Percentiles rank a stretch among this genome's conserved stretches.
These are phyloP conservation scores for Cordyceps cateniannulata DNA, from an alignment of 2,329 filamentous ascomycete species.

Conservation along the genomic window DNA sequence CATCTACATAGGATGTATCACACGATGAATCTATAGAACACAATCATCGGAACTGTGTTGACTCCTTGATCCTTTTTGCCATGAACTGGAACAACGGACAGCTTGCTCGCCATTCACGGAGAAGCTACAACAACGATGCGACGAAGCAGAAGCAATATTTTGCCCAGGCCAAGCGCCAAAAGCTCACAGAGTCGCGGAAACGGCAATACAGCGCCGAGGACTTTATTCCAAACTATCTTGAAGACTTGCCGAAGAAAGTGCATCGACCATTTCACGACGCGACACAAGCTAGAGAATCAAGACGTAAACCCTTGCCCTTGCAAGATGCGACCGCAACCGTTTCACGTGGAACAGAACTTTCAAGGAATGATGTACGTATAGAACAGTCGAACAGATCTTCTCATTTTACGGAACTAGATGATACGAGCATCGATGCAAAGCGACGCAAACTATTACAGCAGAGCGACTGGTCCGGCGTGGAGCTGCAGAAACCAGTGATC, in stretches of 20 bases:
- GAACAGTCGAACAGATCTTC: not conserved
- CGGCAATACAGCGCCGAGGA: not conserved
- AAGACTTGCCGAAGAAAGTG: not conserved
- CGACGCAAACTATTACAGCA: conserved; percentile 15
- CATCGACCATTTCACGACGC: not conserved
- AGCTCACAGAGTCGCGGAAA: not conserved
- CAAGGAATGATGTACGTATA: not conserved
- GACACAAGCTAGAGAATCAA: not conserved
- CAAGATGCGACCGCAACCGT: not conserved
- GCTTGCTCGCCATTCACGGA: conserved; percentile 30
- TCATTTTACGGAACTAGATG: not conserved
- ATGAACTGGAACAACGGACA: conserved; percentile 39
- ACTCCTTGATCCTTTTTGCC: not conserved
- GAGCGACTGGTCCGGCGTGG: conserved; percentile 25
- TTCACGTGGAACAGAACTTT: not conserved
- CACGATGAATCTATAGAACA: not conserved
- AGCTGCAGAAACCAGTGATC: conserved; percentile 24
- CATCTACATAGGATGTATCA: not conserved
- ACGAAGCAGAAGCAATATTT: conserved; percentile 33
- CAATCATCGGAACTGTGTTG: not conserved
- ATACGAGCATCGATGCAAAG: conserved; percentile 12
- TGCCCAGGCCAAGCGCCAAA: conserved; percentile 22
- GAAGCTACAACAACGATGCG: conserved; percentile 26
- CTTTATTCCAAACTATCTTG: conserved; percentile 25
- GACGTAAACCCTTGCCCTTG: not conserved